Evolutionary conservation across 2,329 filamentous ascomycete genomes (phyloP).

Genomic region (Cladophialophora carrionii): DNA sequence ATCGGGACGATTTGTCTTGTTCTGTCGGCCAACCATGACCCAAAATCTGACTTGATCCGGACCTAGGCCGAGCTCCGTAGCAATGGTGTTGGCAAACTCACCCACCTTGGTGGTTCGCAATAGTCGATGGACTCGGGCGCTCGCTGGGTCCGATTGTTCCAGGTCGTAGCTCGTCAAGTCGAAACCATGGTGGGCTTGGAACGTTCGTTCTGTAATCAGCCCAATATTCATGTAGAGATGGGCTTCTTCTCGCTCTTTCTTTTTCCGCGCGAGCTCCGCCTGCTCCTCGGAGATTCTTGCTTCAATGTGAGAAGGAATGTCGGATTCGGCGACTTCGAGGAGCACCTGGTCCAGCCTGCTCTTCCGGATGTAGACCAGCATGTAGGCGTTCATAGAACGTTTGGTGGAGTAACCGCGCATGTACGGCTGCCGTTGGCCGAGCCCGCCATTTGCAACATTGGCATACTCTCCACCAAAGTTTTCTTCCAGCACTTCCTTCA

Average conservation of each 20-base stretch:
- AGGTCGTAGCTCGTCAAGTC: conserved; percentile 75
- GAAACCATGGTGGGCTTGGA: conserved; percentile 77
- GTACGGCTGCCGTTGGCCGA: conserved; percentile 65
- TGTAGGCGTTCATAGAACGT: conserved; percentile 86
- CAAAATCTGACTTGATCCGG: conserved; percentile 77
- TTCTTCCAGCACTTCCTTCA: conserved; percentile 89
- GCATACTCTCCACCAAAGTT: conserved; percentile 90
- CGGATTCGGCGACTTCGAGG: conserved; percentile 71
- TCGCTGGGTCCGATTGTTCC: conserved; percentile 65
- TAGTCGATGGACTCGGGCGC: conserved; percentile 72
- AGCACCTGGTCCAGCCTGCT: conserved; percentile 81
- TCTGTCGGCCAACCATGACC: conserved; percentile 98
- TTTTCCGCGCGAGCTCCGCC: conserved; percentile 71
- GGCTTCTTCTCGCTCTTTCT: conserved; percentile 89
- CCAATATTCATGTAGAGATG: conserved; percentile 88
- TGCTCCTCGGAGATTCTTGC: conserved; percentile 80
- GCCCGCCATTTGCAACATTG: conserved; percentile 59
- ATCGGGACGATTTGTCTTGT: conserved; percentile 92
- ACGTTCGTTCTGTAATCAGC: conserved; percentile 80
- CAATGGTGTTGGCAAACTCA: conserved; percentile 73
- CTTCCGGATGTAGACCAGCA: conserved; percentile 96
- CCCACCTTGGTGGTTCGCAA: conserved; percentile 74
- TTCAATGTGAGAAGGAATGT: conserved; percentile 81
- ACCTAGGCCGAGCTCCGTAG: conserved; percentile 69
- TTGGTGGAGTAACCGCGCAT: conserved; percentile 67